Evolutionary conservation across 306 rosid genomes (phyloP).

Genomic region (Oxytropis ochrocephala): DNA sequence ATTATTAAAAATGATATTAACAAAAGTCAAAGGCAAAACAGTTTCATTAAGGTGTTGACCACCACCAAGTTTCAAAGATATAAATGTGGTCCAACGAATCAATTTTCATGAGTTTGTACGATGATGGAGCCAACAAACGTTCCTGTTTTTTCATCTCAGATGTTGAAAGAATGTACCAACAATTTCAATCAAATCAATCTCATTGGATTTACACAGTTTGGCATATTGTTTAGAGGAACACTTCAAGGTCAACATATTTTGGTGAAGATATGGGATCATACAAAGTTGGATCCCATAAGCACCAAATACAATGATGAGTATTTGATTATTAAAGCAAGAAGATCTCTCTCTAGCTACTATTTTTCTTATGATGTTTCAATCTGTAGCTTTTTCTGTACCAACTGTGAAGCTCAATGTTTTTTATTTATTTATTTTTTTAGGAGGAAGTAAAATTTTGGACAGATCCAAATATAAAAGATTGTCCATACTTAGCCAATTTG

Average conservation of each 20-base stretch:
- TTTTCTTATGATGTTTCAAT: background rate
- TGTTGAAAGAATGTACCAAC: constrained; percentile 39
- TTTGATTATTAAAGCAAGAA: constrained; percentile 32
- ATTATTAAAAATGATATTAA: no score
- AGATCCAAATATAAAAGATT: constrained; percentile 29
- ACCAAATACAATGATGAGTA: constrained; percentile 24
- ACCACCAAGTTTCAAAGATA: background rate
- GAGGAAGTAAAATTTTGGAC: constrained; percentile 48
- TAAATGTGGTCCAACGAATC: background rate
- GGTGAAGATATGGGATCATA: constrained; percentile 46
- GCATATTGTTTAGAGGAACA: constrained; percentile 45
- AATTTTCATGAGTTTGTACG: background rate
- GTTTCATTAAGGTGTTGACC: no score
- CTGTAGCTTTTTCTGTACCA: background rate
- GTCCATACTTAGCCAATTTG: constrained; percentile 39
- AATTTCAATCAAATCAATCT: constrained; percentile 35
- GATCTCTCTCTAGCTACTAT: background rate
- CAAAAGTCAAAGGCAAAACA: no score
- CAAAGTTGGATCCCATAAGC: constrained; percentile 17
- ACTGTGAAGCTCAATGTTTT: background rate
- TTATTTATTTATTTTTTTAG: constrained; percentile 16
- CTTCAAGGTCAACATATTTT: constrained; percentile 31
- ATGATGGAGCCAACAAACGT: constrained; percentile 34
- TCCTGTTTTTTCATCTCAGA: constrained; percentile 30
- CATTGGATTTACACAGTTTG: constrained; percentile 43